phyloP scores from a whole-genome alignment of 2,329 filamentous ascomycete species.

The Xylaria sp. region DNA sequence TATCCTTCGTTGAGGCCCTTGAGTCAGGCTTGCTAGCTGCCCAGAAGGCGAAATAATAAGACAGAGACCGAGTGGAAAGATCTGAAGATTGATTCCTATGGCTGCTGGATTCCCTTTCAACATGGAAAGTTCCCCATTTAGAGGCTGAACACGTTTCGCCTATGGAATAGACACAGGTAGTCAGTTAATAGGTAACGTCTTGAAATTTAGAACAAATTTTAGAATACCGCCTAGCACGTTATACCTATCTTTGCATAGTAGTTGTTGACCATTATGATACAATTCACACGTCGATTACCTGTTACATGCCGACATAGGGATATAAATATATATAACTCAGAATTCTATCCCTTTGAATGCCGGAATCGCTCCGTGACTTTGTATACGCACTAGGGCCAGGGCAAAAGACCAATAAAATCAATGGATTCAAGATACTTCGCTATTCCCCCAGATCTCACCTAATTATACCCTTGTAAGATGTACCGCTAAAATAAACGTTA shows the following conservation, averaged over 20 bases:
- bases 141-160: not conserved
- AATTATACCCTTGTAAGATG: too few species aligned
- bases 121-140: not conserved
- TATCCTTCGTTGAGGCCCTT: constrained; percentile 65
- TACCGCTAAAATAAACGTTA: too few species aligned
- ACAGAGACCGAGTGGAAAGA: not conserved
- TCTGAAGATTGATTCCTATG: not conserved
- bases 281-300: not conserved
- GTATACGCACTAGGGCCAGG: too few species aligned
- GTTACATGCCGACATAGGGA: not conserved
- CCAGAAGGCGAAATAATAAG: constrained; percentile 33
- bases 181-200: not conserved
- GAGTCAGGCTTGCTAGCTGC: constrained; percentile 45
- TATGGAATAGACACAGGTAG: not conserved
- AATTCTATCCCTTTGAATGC: too few species aligned
- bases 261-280: not conserved
- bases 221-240: not conserved
- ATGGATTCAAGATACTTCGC: too few species aligned
- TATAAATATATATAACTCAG: not conserved
- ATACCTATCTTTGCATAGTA: not conserved
- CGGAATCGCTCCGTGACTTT: too few species aligned
- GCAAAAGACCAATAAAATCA: too few species aligned
- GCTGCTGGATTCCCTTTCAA: not conserved
- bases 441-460: too few species aligned
- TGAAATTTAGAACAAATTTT: not conserved